A percentile compares a stretch with the other conserved stretches of the same genome.
Evolutionary conservation across 2,329 filamentous ascomycete species (phyloP).

Genomic region (Botrytis fabae): DNA sequence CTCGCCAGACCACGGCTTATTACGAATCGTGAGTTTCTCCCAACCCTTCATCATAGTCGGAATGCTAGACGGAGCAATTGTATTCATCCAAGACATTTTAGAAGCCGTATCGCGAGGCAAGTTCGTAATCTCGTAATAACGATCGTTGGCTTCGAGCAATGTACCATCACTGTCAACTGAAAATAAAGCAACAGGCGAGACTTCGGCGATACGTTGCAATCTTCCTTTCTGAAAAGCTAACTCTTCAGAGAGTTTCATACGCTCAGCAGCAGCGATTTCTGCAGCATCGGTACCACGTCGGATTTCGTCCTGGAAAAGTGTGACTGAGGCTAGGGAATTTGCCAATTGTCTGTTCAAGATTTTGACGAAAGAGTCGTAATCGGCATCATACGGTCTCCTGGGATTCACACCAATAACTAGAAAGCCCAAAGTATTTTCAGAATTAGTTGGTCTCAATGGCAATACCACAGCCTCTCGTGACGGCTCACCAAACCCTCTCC

Average conservation of each 20-base stretch:
- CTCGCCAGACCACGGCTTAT: constrained; percentile 66
- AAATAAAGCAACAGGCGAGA: constrained; percentile 80
- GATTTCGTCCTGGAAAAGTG: constrained; percentile 80
- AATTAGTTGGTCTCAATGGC: constrained; percentile 69
- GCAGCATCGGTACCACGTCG: constrained; percentile 70
- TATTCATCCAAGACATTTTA: constrained; percentile 70
- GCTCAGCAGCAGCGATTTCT: constrained; percentile 68
- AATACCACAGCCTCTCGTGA: constrained; percentile 72
- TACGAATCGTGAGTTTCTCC: constrained; percentile 60
- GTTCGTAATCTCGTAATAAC: constrained; percentile 71
- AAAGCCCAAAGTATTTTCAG: constrained; percentile 58
- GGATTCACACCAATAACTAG: constrained; percentile 59
- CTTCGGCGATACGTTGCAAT: constrained; percentile 69
- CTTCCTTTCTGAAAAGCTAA: constrained; percentile 33
- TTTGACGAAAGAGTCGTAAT: constrained; percentile 75
- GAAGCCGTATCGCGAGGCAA: constrained; percentile 58
- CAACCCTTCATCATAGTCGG: constrained; percentile 58
- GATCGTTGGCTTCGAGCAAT: constrained; percentile 79
- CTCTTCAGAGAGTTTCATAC: constrained; percentile 34
- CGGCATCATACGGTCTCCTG: constrained; percentile 72
- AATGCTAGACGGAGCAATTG: constrained; percentile 64
- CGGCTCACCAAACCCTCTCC: constrained; percentile 69
- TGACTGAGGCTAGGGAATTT: constrained; percentile 77
- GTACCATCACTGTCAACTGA: constrained; percentile 70
- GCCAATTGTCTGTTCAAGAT: constrained; percentile 72